Conservation (phyloP, 2,329 filamentous ascomycete genomes). For the Fusarium tricinctum region DNA sequence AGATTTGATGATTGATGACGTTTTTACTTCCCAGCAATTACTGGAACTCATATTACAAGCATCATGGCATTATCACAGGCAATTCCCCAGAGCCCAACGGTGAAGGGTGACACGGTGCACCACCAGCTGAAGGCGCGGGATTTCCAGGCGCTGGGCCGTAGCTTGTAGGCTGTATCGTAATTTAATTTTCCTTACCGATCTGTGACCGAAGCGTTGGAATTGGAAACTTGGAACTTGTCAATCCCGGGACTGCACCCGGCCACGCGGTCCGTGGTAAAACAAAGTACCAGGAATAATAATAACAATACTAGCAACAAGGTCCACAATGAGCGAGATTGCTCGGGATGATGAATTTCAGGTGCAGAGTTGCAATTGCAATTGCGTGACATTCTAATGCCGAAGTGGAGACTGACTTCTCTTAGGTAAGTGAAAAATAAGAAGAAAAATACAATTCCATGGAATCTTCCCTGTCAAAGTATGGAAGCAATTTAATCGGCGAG, state of each 20-base stretch:
- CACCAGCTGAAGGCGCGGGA: background rate
- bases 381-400: slow-evolving; percentile 17
- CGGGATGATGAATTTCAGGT: slow-evolving; percentile 23
- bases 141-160: background rate
- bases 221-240: slow-evolving; percentile 30
- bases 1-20: slow-evolving; percentile 16
- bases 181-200: slow-evolving; percentile 31
- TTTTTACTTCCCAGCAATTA: slow-evolving; percentile 6
- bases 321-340: slow-evolving; percentile 41
- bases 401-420: slow-evolving; percentile 5
- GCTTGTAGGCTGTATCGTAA: slow-evolving; percentile 11
- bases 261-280: slow-evolving; percentile 24
- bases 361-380: slow-evolving; percentile 8
- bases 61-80: slow-evolving; percentile 32
- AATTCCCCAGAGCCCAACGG: slow-evolving; percentile 4
- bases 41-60: slow-evolving; percentile 20
- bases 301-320: background rate
- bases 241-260: slow-evolving; percentile 24
- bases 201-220: slow-evolving; percentile 25
- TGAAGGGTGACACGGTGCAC: slow-evolving; percentile 12
- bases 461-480: slow-evolving; percentile 33
- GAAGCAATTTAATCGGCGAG: slow-evolving; percentile 23
- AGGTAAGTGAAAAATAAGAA: slow-evolving; percentile 19
- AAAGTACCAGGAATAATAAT: slow-evolving; percentile 9
- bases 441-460: slow-evolving; percentile 26